Evolutionary conservation across 2,329 filamentous ascomycete species (phyloP).

Genomic region (Diaporthe batatas): DNA sequence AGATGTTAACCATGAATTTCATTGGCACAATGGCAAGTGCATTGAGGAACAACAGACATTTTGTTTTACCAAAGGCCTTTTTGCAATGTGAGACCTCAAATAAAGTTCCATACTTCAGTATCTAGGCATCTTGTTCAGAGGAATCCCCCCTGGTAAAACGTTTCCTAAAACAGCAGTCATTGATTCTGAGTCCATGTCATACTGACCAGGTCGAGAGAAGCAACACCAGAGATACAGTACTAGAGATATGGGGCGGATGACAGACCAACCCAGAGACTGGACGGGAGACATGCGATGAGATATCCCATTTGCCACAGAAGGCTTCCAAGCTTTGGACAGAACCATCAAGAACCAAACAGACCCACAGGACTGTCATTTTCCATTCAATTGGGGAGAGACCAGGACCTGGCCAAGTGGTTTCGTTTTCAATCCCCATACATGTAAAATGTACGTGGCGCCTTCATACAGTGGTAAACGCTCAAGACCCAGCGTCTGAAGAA

Average conservation of each 20-base stretch:
- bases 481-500: too few species aligned
- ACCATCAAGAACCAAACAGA: not conserved
- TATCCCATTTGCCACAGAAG: not conserved
- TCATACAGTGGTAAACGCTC: too few species aligned
- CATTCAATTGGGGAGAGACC: not conserved
- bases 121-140: too few species aligned
- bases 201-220: not conserved
- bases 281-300: not conserved
- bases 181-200: not conserved
- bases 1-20: too few species aligned
- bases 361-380: not conserved
- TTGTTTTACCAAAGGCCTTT: not conserved
- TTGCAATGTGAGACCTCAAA: not conserved
- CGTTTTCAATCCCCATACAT: too few species aligned
- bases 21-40: not conserved
- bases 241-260: not conserved
- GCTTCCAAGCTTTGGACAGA: not conserved
- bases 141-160: too few species aligned
- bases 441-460: too few species aligned
- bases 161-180: not conserved
- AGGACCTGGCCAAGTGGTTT: not conserved
- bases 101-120: too few species aligned
- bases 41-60: not conserved
- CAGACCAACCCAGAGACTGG: too few species aligned
- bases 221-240: not conserved